Conservation (phyloP, 495 filamentous ascomycete species). For the Neurospora intermedia region DNA sequence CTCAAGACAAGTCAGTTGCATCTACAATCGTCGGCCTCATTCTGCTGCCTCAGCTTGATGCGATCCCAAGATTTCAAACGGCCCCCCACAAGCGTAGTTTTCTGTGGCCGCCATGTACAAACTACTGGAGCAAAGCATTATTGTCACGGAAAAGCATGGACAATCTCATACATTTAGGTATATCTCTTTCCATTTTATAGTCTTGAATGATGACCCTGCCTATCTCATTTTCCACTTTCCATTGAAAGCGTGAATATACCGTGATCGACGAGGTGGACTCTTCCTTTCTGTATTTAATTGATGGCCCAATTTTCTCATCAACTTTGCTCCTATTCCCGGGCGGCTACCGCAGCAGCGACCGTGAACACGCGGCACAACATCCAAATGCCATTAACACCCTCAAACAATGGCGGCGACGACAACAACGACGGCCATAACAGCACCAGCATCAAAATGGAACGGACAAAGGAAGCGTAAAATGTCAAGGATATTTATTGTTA, state of each 20-base stretch:
- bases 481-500: too few relatives aligned
- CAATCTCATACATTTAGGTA: neutral
- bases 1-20: neutral
- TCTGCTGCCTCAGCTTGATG: neutral
- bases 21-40: neutral
- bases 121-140: neutral
- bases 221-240: neutral
- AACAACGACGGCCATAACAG: neutral
- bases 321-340: neutral
- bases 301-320: neutral
- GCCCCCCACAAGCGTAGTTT: neutral
- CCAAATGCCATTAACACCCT: neutral
- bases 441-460: neutral
- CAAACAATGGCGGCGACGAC: neutral
- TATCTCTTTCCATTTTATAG: neutral
- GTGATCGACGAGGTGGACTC: neutral
- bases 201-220: neutral
- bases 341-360: neutral
- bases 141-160: neutral
- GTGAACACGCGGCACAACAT: neutral
- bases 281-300: neutral
- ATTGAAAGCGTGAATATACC: neutral
- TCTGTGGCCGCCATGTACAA: neutral
- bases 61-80: neutral
- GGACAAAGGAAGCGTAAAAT: too few relatives aligned